A percentile compares a stretch with the other conserved stretches of the same genome.
phyloP scores from a whole-genome alignment of 257 asterid genomes.

The Solanum pennellii region DNA sequence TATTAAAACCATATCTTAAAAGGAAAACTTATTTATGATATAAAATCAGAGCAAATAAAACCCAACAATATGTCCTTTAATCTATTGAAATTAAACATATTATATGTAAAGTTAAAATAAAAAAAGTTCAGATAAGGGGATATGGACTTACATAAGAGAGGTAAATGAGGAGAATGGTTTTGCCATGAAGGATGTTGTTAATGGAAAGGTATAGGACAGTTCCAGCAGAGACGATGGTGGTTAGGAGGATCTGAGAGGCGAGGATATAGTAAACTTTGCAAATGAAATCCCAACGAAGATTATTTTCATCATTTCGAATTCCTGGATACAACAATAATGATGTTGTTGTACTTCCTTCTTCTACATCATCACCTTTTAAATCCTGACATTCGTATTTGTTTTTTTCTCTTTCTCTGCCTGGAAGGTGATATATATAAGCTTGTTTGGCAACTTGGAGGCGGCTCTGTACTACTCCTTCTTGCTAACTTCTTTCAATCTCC shows the following conservation, averaged over 20 bases:
- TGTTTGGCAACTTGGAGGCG: background rate
- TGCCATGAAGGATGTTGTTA: conserved; percentile 65
- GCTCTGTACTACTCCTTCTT: background rate
- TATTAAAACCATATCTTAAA: too few relatives aligned
- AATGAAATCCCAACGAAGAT: conserved; percentile 91
- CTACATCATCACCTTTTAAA: conserved; percentile 13
- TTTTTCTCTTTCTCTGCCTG: background rate
- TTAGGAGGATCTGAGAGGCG: conserved; percentile 69
- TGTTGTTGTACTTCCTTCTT: conserved; percentile 16
- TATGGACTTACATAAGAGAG: conserved; percentile 54
- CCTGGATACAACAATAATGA: conserved; percentile 55
- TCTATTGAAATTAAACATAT: too few relatives aligned
- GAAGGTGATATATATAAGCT: background rate
- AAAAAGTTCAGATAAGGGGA: too few relatives aligned
- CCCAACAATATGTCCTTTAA: too few relatives aligned
- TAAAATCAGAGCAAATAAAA: too few relatives aligned
- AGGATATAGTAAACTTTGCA: conserved; percentile 86
- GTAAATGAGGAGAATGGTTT: conserved; percentile 53
- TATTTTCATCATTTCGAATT: conserved; percentile 75
- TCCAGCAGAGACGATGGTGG: conserved; percentile 50
- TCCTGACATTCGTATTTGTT: background rate
- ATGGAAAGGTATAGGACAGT: conserved; percentile 64
- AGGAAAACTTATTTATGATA: too few relatives aligned
- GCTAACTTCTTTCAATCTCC: background rate
- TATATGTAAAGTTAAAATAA: too few relatives aligned